Conservation (phyloP, 495 filamentous ascomycete genomes). For the Trichoderma virens region DNA sequence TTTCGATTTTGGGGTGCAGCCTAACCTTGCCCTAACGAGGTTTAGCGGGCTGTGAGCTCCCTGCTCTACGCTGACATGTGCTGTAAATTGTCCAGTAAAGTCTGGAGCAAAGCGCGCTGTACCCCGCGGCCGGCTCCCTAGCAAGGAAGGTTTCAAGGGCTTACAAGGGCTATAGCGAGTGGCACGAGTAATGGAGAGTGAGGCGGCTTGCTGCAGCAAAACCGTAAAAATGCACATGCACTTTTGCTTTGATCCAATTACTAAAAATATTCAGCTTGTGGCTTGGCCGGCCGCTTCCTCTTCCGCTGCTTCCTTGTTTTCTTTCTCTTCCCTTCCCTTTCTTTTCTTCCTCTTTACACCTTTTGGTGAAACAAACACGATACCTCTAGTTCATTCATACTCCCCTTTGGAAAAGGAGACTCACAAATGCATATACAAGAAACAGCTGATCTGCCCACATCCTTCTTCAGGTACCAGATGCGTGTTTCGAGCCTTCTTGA, state of each 20-base stretch:
- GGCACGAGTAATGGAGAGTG: too few species aligned
- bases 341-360: constrained; percentile 20
- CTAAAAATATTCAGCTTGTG: neutral
- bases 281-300: neutral
- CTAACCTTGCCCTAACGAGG: neutral
- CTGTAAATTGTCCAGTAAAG: neutral
- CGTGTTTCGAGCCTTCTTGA: constrained; percentile 33
- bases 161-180: neutral
- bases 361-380: constrained; percentile 20
- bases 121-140: neutral
- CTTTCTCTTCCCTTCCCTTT: constrained; percentile 13
- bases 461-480: constrained; percentile 43
- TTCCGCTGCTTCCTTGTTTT: constrained; percentile 8
- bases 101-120: neutral
- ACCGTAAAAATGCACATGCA: neutral
- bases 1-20: neutral
- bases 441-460: constrained; percentile 28
- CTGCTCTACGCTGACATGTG: neutral
- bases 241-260: neutral
- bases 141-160: constrained; percentile 9
- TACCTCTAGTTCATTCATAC: constrained; percentile 9
- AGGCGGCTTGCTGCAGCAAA: neutral
- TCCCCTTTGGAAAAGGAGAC: constrained; percentile 11
- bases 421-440: constrained; percentile 39
- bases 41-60: neutral